phyloP scores from a whole-genome alignment of 2,329 filamentous ascomycete species.

The Alternaria rosae region DNA sequence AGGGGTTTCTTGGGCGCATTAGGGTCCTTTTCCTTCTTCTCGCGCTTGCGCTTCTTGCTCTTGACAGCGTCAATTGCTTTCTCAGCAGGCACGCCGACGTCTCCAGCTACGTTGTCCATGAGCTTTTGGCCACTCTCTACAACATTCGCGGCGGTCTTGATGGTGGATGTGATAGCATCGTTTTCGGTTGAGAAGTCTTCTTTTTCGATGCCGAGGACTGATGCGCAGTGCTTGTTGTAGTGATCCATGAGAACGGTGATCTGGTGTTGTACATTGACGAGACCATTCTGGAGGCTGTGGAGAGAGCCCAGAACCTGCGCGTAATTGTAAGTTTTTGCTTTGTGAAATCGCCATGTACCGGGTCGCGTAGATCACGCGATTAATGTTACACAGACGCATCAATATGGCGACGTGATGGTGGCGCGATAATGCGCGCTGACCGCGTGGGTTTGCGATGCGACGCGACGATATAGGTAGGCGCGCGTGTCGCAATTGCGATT shows the following conservation, averaged over 20 bases:
- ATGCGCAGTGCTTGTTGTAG: constrained; percentile 88
- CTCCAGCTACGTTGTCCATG: constrained; percentile 30
- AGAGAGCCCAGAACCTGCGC: constrained; percentile 77
- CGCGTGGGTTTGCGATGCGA: constrained; percentile 14
- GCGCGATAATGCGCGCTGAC: constrained; percentile 9
- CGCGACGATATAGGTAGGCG: constrained; percentile 16
- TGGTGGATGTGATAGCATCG: constrained; percentile 40
- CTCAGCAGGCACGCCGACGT: constrained; percentile 19
- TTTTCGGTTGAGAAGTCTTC: constrained; percentile 53
- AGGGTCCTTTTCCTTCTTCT: constrained; percentile 78
- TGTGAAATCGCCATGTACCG: constrained; percentile 6
- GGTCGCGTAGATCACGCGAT: constrained; percentile 38
- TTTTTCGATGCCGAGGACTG: constrained; percentile 65
- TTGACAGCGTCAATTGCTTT: constrained; percentile 26
- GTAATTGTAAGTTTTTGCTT: constrained; percentile 6
- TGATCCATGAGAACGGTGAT: constrained; percentile 82
- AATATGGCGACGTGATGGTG: constrained; percentile 7
- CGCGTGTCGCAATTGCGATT: constrained; percentile 24
- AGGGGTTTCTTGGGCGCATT: constrained; percentile 94
- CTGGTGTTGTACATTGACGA: constrained; percentile 55
- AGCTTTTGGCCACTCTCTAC: constrained; percentile 38
- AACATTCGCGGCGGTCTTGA: constrained; percentile 31
- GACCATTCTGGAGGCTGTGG: constrained; percentile 73
- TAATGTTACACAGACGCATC: constrained; percentile 11
- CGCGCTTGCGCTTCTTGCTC: constrained; percentile 77